Conservation (phyloP, 352 stramenopile species). For the Phytophthora multivora region DNA sequence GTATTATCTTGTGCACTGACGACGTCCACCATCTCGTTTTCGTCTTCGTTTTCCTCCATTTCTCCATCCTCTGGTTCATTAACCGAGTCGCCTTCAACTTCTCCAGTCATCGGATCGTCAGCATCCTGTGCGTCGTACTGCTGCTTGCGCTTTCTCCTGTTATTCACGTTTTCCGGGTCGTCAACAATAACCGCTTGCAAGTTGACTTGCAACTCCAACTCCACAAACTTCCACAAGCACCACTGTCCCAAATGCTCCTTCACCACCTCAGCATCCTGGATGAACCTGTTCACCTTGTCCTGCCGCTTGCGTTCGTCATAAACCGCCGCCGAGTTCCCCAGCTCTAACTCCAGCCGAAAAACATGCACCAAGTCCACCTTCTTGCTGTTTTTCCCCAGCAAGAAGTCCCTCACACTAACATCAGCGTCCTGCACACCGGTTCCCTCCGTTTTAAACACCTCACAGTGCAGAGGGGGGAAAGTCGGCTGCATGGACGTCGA, state of each 20-base stretch:
- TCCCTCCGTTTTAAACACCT: conserved; percentile 43
- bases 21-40: conserved; percentile 13
- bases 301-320: conserved; percentile 81
- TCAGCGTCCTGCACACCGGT: conserved; percentile 1
- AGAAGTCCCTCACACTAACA: conserved; percentile 58
- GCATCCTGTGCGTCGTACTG: conserved; percentile 6
- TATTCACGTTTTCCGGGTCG: conserved; percentile 68
- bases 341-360: conserved; percentile 64
- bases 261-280: conserved; percentile 66
- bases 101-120: conserved; percentile 28
- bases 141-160: conserved; percentile 39
- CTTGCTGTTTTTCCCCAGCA: conserved; percentile 72
- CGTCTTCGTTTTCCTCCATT: conserved; percentile 12
- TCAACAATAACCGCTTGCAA: conserved; percentile 72
- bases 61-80: conserved; percentile 42
- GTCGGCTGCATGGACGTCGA: conserved; percentile 23
- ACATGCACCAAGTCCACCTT: conserved; percentile 68
- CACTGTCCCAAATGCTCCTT: conserved; percentile 70
- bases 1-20: conserved; percentile 1
- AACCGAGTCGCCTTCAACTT: conserved; percentile 19
- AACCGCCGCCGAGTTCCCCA: conserved; percentile 72
- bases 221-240: conserved; percentile 84
- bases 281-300: conserved; percentile 73
- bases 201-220: conserved; percentile 75
- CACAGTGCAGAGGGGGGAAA: conserved; percentile 54